Percentiles rank a stretch among this genome's conserved stretches.
phyloP scores from a whole-genome alignment of 2,329 filamentous ascomycete species.

The Cladosporium sp. region DNA sequence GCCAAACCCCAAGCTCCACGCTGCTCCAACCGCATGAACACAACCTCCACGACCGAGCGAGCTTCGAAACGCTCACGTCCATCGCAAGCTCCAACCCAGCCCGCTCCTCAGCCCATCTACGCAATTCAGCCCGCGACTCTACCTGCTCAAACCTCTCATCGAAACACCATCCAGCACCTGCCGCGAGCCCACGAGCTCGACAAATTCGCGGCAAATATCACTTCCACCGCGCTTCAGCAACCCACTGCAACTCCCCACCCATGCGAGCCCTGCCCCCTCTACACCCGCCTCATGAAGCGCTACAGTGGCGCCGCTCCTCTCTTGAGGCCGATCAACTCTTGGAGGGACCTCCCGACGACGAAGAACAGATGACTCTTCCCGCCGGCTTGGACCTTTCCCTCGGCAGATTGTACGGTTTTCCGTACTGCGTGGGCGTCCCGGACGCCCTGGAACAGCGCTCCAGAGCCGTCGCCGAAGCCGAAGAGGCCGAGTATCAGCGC shows the following conservation, averaged over 20 bases:
- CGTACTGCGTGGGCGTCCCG: background rate
- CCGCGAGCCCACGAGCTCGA: constrained; percentile 2
- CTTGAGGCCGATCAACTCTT: constrained; percentile 11
- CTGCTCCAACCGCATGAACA: constrained; percentile 14
- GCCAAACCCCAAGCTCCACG: background rate
- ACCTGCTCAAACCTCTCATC: background rate
- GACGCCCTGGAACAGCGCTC: background rate
- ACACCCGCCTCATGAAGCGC: constrained; percentile 11
- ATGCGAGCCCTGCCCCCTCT: constrained; percentile 6
- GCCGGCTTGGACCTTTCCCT: background rate
- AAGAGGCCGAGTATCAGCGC: constrained; percentile 12
- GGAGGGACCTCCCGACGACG: constrained; percentile 11
- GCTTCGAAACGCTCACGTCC: constrained; percentile 7
- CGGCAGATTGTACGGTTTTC: background rate
- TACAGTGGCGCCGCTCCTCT: background rate
- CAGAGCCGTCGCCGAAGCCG: constrained; percentile 2
- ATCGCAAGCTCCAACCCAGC: background rate
- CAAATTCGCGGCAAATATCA: background rate
- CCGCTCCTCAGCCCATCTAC: background rate
- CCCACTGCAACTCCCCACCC: background rate
- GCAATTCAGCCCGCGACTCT: background rate
- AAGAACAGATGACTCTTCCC: background rate
- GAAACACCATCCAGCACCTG: background rate
- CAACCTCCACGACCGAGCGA: background rate
- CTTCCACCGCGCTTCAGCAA: background rate